Evolutionary conservation across 2,329 filamentous ascomycete genomes (phyloP), one percentile per base, ranked within the genome.

Genomic region (Myrmaecium sp.): DNA sequence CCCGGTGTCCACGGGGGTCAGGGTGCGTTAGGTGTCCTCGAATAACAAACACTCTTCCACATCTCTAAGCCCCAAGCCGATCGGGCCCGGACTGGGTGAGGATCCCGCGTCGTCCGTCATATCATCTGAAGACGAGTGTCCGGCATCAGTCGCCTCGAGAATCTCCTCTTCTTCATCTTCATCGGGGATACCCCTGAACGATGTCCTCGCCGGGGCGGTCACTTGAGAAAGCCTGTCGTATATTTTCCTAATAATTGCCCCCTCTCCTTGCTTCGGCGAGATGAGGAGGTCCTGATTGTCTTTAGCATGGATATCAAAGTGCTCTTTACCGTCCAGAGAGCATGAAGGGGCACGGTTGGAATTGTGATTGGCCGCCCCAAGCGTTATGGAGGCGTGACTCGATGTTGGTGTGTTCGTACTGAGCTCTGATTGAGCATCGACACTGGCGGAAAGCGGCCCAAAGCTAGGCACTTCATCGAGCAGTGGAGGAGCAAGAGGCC

Each of bases 171-270:
- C 10, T 11, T 27, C 26, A 10, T 11, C 22, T 15, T 12, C 26
- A 12, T 27, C 17, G 6, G 11, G 14, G 12, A 21, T 12, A 9
- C 4, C 14, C 6, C 5, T 10, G 18, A 19, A 23, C 6, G 7
- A 11, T 17, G 6, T 5, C 6, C 11, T 21, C 10, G 13, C 5
- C 11, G 26, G 26, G n/a, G 26, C 19, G 8, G 17, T 22, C 11
- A 27, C 19, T 8, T 12, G 11, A 12, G 26, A 27, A 8, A 27
- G 16, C 14, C 15, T n/a, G 26, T 9, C 9, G 14, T 4, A 27
- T 9, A 22, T 5, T 4, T 22, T 19, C 11, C 14, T 11, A 17
- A 9, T 12, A 5, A 27, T 17, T 10, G 11, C 10, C 24, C 17
- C 5, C 6, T 17, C 12, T 17, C 11, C 15, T 17, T 26, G 12